Evolutionary conservation across 2,329 filamentous ascomycete genomes (phyloP), one percentile per base, ranked within the genome.

Genomic region (Penicillium sp.): DNA sequence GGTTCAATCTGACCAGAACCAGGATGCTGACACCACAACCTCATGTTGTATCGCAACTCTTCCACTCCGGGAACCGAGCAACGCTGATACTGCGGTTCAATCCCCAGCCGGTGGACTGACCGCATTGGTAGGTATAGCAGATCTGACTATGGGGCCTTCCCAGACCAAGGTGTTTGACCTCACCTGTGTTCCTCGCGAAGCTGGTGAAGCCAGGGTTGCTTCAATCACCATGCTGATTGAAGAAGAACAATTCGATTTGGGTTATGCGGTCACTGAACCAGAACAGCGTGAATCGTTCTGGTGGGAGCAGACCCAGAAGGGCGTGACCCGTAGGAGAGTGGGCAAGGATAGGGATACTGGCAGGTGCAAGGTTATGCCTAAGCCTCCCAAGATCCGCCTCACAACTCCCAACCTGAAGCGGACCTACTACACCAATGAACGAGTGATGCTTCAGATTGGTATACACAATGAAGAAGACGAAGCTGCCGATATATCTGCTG

Each of bases 321-420:
- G 68, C 2, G 61, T 70, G 9, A 54, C 69, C 27, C 64, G 65
- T 46, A 75, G 73, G 61, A 68, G 68, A 41, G 67, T 80, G 25
- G 74, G 77, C 23, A 77, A 77, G 50, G 74, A 75, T 51, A 68
- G 74, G 38, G 77, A 82, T 53, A 77, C 79, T 1, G 77, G 82
- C 34, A 76, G 77, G 2, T 82, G 96, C 53, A 86, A 84, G 53
- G 86, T 99, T 25, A 80, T 91, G 51, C 93, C 94, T 1, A 89
- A 95, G 61, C 94, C 93, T 29, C 94, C 94, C 0, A 97, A 97
- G 73, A 85, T 99, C 77, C 86, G 90, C 63, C 84, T 99, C 44
- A 81, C 77, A 27, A 75, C 90, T 10, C 77, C 83, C 2, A 81
- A 84, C 39, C 73, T 87, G 8, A 78, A 81, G 54, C 80, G 84